Conservation (phyloP, 108 stramenopile genomes). For the Discostella stelligeroides region DNA sequence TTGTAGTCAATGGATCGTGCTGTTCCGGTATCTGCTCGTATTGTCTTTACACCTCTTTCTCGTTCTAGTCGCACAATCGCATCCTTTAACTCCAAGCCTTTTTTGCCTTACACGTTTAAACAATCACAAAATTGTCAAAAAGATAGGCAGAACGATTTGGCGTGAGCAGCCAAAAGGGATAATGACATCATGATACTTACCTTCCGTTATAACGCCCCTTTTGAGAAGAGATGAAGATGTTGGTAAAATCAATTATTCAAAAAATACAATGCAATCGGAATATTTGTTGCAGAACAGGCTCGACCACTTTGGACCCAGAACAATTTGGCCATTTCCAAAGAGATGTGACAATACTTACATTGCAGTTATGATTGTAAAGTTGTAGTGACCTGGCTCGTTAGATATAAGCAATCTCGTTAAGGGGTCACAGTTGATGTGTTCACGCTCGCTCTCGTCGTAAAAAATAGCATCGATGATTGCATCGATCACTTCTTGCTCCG, state of each 20-base stretch:
- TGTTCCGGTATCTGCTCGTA: slow-evolving; percentile 87
- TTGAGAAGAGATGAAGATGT: too few relatives aligned
- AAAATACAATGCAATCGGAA: too few relatives aligned
- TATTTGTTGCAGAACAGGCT: too few relatives aligned
- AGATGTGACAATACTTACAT: slow-evolving; percentile 25
- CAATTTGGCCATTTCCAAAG: too few relatives aligned
- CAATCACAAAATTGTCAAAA: too few relatives aligned
- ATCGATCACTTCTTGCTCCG: slow-evolving; percentile 78
- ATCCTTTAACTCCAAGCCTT: slow-evolving; percentile 74
- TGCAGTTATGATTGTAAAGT: slow-evolving; percentile 84
- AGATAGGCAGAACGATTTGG: too few relatives aligned
- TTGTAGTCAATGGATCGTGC: slow-evolving; percentile 87
- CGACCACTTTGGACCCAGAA: too few relatives aligned
- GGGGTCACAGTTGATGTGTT: slow-evolving; percentile 64
- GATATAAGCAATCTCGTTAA: slow-evolving; percentile 73
- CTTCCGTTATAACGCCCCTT: slow-evolving; percentile 87
- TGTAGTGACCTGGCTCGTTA: slow-evolving; percentile 79
- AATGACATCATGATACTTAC: slow-evolving; percentile 12
- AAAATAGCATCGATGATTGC: slow-evolving; percentile 86
- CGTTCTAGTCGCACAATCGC: slow-evolving; percentile 71
- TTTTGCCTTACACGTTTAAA: slow-evolving; percentile 26
- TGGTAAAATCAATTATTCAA: too few relatives aligned
- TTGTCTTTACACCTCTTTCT: slow-evolving; percentile 66
- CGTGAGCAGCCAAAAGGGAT: too few relatives aligned
- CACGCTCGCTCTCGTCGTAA: slow-evolving; percentile 66